Evolutionary conservation across 2,329 filamentous ascomycete genomes (phyloP).

Genomic region (Xylariales sp.): DNA sequence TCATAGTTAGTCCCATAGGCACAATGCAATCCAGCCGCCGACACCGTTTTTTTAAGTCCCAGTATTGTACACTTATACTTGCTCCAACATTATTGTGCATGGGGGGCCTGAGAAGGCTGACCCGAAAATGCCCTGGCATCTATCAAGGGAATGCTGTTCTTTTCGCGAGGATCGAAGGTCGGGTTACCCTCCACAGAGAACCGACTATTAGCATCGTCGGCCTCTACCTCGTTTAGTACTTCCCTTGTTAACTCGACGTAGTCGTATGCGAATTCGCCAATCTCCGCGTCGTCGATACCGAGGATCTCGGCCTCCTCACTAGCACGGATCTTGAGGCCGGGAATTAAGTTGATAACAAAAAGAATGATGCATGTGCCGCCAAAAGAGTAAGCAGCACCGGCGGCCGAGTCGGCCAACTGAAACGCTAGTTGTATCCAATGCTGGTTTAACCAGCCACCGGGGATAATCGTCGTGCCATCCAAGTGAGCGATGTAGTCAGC

Average conservation of each 20-base stretch:
- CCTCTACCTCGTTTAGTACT: conserved; percentile 61
- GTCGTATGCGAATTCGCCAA: conserved; percentile 95
- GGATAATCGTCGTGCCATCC: conserved; percentile 74
- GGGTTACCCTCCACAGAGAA: conserved; percentile 56
- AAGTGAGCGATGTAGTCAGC: conserved; percentile 86
- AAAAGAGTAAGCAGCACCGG: conserved; percentile 83
- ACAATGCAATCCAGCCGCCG: conserved; percentile 5
- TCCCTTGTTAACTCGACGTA: conserved; percentile 79
- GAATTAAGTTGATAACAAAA: conserved; percentile 82
- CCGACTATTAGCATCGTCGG: conserved; percentile 58
- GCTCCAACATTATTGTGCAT: conserved; percentile 38
- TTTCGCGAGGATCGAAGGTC: conserved; percentile 58
- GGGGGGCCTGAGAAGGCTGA: conserved; percentile 49
- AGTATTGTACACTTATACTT: conserved; percentile 28
- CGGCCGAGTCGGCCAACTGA: conserved; percentile 83
- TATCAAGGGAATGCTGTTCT: conserved; percentile 62
- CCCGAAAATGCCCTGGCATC: conserved; percentile 57
- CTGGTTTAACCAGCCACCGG: conserved; percentile 84
- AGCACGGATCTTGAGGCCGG: conserved; percentile 79
- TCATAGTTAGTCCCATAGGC: neutral
- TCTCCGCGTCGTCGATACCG: conserved; percentile 89
- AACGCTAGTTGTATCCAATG: conserved; percentile 87
- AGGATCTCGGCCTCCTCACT: conserved; percentile 82
- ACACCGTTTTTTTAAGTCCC: conserved; percentile 20
- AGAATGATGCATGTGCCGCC: conserved; percentile 81